Base-by-base conservation (phyloP, 116 monocot species). In the Iris pallida region DNA sequence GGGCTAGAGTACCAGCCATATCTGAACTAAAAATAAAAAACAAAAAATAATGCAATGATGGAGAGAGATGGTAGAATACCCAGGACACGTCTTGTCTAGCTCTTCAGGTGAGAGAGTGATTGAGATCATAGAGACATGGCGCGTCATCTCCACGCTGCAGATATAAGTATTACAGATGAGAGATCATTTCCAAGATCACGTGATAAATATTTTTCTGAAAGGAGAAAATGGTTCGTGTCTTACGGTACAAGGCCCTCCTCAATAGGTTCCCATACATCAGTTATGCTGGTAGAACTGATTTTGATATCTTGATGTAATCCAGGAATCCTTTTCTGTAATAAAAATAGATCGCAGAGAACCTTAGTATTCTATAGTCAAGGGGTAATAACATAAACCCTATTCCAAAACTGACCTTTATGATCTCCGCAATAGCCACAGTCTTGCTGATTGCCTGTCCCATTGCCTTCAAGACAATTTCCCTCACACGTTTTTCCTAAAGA, bases 371-470 rank as follows among this genome's bases (percentile, higher is more conserved):
- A 43, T 4, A 7, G 17, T 56, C 14, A 6, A 16, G 43, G 59
- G 48, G 16, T 53, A 42, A 44, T 14, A 14, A 30, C 30, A 30
- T 30, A 30, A 30, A 30, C 30, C 30, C 30, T 30, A 30, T 1
- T 5, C 19, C n/a, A 17, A 48, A 57, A 17, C 56, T n/a, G 73
- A 74, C 79, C 10, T 88, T 88, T 40, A 89, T 77, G 45, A 89
- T 85, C 77, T 85, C 85, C 0, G 84, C 72, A 73, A 86, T 76
- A 45, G 91, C 82, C 42, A 91, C 91, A 46, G 85, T 71, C 73
- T 91, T 91, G 64, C 87, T 91, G 20, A 91, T 91, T 64, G 91
- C 91, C 47, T 91, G 91, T 56, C 91, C 91, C 91, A 91, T 91
- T 59, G 85, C 87, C 70, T 91, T 91, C 58, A 87, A 73, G 9